Base-by-base conservation (phyloP, 306 rosid species). In the Quercus wislizeni region DNA sequence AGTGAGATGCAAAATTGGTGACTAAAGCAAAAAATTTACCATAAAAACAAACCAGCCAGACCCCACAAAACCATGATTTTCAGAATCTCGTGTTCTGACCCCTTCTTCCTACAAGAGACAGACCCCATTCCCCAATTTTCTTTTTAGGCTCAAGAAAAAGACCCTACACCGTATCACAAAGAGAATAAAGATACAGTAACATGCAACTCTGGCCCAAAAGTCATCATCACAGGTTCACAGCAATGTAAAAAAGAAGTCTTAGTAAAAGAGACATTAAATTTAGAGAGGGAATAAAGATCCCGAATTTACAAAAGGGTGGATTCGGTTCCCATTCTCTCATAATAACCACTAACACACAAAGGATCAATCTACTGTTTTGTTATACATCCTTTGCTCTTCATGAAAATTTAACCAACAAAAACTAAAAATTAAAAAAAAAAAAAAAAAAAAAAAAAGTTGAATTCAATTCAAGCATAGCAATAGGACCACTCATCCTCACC, bases 401-500 rank as follows among this genome's bases (percentile, higher is more conserved):
- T 58, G 61, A 55, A 61, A 55, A 23, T 6, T 23, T 74, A 76
- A 71, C 3, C n/a, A 41, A 61, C 46, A 71, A 69, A 74, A 69
- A 61, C 62, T 55, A 56, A 28, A 78, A 7, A 38, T 41, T 31
- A 77, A 55, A 70, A 59, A 57, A 15, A 27, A 17, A 15, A 0
- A 7, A 74, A 4, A n/a, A 4, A n/a, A 69, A 72, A 0, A 21
- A 69, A 72, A 64, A 67, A 67, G 73, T 74, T 81, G 75, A 56
- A 76, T 83, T 79, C 81, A 54, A 81, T 55, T 87, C 85, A 93
- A 74, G 91, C 94, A 70, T 63, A 77, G 75, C 91, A 90, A 17
- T 87, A 91, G 17, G 93, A 81, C 93, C 97, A 91, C 81, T 92
- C 94, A 35, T 88, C 94, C 25, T 85, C 92, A 1, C 82, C 88